Conservation (phyloP, 2,329 filamentous ascomycete genomes). For the Huntiella moniliformis region DNA sequence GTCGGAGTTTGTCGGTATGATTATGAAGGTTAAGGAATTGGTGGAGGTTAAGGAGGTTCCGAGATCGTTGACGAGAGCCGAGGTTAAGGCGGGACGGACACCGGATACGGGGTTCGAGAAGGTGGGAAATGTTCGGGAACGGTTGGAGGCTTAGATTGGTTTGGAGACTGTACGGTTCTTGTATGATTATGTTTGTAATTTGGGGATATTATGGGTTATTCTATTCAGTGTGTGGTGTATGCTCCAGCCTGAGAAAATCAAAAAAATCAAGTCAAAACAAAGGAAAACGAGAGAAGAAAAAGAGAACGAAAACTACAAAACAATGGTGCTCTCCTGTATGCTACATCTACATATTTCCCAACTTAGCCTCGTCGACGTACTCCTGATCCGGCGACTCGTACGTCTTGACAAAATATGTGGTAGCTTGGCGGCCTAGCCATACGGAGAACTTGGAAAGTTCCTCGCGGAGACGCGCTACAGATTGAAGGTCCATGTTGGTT, state of each 20-base stretch:
- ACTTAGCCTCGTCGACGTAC: constrained; percentile 48
- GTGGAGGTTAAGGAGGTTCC: constrained; percentile 68
- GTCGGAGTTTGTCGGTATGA: constrained; percentile 67
- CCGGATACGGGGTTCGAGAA: constrained; percentile 68
- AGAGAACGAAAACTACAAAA: background rate
- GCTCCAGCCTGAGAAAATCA: background rate
- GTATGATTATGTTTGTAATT: constrained; percentile 14
- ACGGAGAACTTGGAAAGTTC: constrained; percentile 72
- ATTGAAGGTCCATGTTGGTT: constrained; percentile 93
- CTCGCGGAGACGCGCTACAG: constrained; percentile 70
- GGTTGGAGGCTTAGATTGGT: background rate
- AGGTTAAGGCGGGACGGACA: constrained; percentile 52
- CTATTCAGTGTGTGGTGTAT: background rate
- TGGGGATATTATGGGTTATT: background rate
- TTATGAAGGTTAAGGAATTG: constrained; percentile 86
- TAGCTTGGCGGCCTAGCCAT: constrained; percentile 64
- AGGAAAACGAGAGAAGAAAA: background rate
- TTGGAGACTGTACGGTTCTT: constrained; percentile 9
- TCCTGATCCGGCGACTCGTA: constrained; percentile 57
- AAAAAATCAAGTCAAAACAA: constrained; percentile 1
- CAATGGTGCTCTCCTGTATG: background rate
- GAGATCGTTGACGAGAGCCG: constrained; percentile 37
- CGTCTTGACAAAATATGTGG: constrained; percentile 56
- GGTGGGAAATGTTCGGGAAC: constrained; percentile 32
- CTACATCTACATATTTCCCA: constrained; percentile 6